Base-by-base conservation (phyloP, 148 eudicot species). In the Camellia granthamiana region DNA sequence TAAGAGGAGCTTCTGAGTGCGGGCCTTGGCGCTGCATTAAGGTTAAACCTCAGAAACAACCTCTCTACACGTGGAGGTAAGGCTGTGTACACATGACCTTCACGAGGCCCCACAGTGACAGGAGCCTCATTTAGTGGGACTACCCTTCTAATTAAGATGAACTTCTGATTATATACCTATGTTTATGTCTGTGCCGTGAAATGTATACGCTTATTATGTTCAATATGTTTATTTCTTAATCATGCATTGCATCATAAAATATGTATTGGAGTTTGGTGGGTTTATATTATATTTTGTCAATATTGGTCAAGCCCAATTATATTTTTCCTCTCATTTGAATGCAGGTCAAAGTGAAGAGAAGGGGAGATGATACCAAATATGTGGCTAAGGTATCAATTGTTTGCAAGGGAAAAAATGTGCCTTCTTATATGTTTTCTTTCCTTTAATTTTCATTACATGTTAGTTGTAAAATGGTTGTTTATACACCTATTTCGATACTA, bases 271-370 rank as follows among this genome's bases (percentile, higher is more conserved):
- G 13, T 67, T 12, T 67, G 49, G 16, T 67, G 60, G 38, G 60
- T 58, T 30, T 60, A 23, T 23, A 56, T 74, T 23, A 5, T 55
- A 7, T 55, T 55, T 38, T 74, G 19, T 72, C 21, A 49, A 49
- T 30, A 49, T 60, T 15, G n/a, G 9, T 16, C 10, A 42, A 55
- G 23, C 6, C 15, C 1, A 5, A n/a, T 68, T 38, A 19, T 56
- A 68, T 43, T 14, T 52, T 9, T n/a, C 19, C 18, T 76, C 18
- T 54, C 19, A 69, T 82, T n/a, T 61, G 21, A 82, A 74, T 82
- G 82, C 88, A 95, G 99, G 99, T 95, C 83, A 95, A 95, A 88
- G 97, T 95, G 72, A 95, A 95, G 88, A 93, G 88, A 89, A 92
- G 97, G 81, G 99, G 99, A 78, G 97, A 93, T 87, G 99, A 95